Evolutionary conservation across 768 basidiomycete species (phyloP).

Genomic region (Dendrothele bispora): DNA sequence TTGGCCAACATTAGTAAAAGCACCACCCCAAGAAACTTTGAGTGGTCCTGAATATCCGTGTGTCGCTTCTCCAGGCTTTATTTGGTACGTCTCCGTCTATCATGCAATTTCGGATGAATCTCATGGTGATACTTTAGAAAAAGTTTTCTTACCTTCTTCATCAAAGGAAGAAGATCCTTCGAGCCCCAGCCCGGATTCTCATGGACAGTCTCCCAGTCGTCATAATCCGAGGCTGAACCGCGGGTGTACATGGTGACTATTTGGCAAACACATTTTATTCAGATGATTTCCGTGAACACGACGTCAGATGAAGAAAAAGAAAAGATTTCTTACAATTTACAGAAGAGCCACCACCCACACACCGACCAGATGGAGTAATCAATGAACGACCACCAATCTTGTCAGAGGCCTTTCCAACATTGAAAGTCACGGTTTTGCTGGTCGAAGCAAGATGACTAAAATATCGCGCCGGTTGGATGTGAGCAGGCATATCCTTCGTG

Average conservation of each 20-base stretch:
- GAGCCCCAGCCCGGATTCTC: conserved; percentile 65
- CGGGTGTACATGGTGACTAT: conserved; percentile 60
- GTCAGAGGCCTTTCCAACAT: conserved; percentile 43
- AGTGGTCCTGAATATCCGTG: conserved; percentile 55
- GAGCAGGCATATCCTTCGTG: conserved; percentile 42
- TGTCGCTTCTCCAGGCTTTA: conserved; percentile 20
- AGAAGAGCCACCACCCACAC: conserved; percentile 61
- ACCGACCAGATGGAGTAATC: conserved; percentile 45
- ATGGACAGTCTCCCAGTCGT: conserved; percentile 55
- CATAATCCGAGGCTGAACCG: conserved; percentile 61
- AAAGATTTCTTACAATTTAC: conserved; percentile 50
- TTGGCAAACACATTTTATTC: neutral
- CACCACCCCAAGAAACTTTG: conserved; percentile 43
- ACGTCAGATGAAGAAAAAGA: neutral
- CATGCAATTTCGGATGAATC: conserved; percentile 3
- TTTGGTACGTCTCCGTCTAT: conserved; percentile 43
- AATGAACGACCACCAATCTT: conserved; percentile 41
- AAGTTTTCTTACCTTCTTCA: conserved; percentile 47
- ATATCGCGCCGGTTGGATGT: conserved; percentile 56
- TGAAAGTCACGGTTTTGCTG: conserved; percentile 43
- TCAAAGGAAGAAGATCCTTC: conserved; percentile 52
- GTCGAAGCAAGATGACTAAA: conserved; percentile 38
- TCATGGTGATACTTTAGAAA: neutral
- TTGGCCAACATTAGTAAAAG: conserved; percentile 37
- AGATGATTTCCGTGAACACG: no score